Percentiles rank a stretch among this genome's conserved stretches.
Conservation (phyloP, 495 filamentous ascomycete genomes). For the Chaetomium tenue region DNA sequence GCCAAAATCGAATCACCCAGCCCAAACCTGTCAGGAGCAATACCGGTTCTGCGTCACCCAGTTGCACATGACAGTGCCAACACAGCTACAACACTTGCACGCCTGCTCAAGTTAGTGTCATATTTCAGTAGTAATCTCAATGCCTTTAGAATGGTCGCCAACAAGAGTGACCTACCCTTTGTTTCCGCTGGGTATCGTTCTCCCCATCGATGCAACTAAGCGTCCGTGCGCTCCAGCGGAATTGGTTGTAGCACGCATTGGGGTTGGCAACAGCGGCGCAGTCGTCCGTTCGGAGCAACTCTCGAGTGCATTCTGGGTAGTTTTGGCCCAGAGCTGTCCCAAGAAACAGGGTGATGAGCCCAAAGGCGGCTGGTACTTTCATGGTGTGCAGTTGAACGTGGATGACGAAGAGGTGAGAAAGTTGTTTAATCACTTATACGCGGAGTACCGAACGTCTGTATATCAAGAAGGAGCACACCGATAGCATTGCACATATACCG, state of each 20-base stretch:
- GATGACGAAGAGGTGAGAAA: background rate
- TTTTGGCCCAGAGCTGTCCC: slow-evolving; percentile 32
- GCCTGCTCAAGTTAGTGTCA: slow-evolving; percentile 25
- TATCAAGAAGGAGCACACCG: background rate
- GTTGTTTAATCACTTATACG: background rate
- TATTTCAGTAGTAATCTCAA: background rate
- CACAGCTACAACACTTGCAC: slow-evolving; percentile 43
- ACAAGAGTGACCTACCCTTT: slow-evolving; percentile 30
- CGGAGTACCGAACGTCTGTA: slow-evolving; percentile 8
- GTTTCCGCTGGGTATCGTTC: slow-evolving; percentile 35
- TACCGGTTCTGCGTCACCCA: slow-evolving; percentile 32
- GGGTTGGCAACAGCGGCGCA: slow-evolving; percentile 46
- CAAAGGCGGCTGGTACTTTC: slow-evolving; percentile 36
- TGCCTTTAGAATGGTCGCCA: background rate
- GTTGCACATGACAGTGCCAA: slow-evolving; percentile 39
- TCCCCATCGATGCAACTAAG: slow-evolving; percentile 43
- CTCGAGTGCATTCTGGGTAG: slow-evolving; percentile 35
- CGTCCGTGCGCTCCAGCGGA: slow-evolving; percentile 39
- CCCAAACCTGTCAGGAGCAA: background rate
- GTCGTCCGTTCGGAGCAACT: slow-evolving; percentile 39
- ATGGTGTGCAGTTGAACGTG: background rate
- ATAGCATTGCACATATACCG: slow-evolving; percentile 4
- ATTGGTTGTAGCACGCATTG: slow-evolving; percentile 49
- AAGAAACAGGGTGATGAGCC: slow-evolving; percentile 30
- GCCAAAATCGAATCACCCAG: no score